Evolutionary conservation across 202 grass and related monocot species (phyloP).

Genomic region (Digitaria exilis): DNA sequence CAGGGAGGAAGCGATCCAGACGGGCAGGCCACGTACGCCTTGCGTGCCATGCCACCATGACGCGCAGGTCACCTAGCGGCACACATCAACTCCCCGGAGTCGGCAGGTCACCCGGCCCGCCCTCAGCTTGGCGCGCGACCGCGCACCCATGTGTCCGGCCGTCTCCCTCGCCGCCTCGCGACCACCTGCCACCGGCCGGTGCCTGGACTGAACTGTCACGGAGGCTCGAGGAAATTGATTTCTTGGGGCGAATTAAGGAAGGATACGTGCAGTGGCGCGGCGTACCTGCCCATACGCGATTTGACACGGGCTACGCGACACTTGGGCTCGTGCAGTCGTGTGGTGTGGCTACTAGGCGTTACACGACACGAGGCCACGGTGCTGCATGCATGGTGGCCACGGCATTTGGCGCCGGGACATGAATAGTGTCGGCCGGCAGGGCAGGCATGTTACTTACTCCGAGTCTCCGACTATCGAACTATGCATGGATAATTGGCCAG

Average conservation of each 20-base stretch:
- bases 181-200: too few species aligned
- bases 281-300: conserved; percentile 4
- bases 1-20: background rate
- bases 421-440: background rate
- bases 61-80: background rate
- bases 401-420: background rate
- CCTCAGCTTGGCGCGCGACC: too few species aligned
- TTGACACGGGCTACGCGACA: background rate
- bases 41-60: background rate
- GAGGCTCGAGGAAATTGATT: background rate
- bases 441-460: background rate
- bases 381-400: background rate
- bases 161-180: background rate
- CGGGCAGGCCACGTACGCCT: background rate
- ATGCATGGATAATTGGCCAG: background rate
- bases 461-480: too few species aligned
- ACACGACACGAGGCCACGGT: background rate
- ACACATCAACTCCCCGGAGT: conserved; percentile 5
- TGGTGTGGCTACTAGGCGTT: background rate
- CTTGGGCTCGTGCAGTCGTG: background rate
- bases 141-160: background rate
- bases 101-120: conserved; percentile 14
- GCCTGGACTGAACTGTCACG: background rate
- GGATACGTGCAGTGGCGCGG: conserved; percentile 6
- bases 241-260: background rate